Base-by-base conservation (phyloP, 352 stramenopile genomes). In the Phytophthora constricta region DNA sequence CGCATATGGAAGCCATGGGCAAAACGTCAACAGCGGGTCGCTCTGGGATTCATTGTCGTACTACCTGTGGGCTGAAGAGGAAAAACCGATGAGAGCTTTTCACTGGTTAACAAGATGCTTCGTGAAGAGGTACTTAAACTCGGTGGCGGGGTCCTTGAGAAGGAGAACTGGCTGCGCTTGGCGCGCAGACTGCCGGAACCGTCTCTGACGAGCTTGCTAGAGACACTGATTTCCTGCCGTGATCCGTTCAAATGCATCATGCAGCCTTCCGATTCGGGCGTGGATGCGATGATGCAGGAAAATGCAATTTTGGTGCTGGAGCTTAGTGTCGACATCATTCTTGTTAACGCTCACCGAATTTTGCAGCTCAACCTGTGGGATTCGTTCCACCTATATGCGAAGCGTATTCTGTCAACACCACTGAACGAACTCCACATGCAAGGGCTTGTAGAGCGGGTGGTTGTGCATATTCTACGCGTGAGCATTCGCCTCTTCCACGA, bases 401-500 rank as follows among this genome's bases (percentile, higher is more conserved):
- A 91, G 42, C 77, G 79, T 17, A 89, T 95, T 20, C 61, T 96
- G 4, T 87, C 85, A 27, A 93, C 84, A 7, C 86, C 82, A 13
- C 61, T 92, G 23, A 71, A 77, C n/a, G 87, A 95, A 26, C 71
- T 95, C 8, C 77, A 84, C 45, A 91, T 94, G 72, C 84, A 90
- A 52, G 77, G 85, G 4, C 72, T 96, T 0, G 86, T 91, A 16
- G 88, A 96, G 58, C 85, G 88, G 1, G 88, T 96, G 11, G 86
- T 96, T 3, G 88, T 96, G 5, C 87, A 96, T 51, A 93, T 94
- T 45, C 47, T 96, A 11, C 88, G 88, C 14, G 86, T 95, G 10
- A 94, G 86, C 55, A 95, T 96, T 34, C 88, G 88, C 5, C 58
- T 96, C 1, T 96, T 96, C 63, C 88, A 96, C 54, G 86, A 96